phyloP scores from a whole-genome alignment of 2,329 filamentous ascomycete species.

The Colletotrichum echinochloae region DNA sequence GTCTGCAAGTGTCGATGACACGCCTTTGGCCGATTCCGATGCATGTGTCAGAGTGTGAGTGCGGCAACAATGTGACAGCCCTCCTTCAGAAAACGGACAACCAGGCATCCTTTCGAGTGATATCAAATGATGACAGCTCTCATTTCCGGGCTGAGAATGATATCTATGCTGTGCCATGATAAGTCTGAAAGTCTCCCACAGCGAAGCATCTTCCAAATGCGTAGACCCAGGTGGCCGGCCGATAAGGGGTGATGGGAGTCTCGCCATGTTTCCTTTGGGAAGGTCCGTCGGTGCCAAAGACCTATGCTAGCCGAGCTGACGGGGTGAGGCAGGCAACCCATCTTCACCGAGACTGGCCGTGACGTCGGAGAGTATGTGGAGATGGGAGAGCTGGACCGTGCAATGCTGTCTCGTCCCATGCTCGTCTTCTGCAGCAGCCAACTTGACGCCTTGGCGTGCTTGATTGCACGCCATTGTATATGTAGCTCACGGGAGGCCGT shows the following conservation, averaged over 20 bases:
- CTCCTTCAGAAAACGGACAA: slow-evolving; percentile 5
- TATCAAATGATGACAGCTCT: slow-evolving; percentile 26
- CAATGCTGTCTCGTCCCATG: not conserved
- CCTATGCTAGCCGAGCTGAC: slow-evolving; percentile 30
- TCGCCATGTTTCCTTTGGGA: slow-evolving; percentile 35
- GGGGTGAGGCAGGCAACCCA: not conserved
- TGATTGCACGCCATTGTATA: not conserved
- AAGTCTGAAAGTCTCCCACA: slow-evolving; percentile 21
- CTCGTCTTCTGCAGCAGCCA: not conserved
- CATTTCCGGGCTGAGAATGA: not conserved
- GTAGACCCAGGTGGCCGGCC: slow-evolving; percentile 4
- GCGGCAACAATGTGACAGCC: slow-evolving; percentile 33
- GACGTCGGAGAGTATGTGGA: slow-evolving; percentile 3
- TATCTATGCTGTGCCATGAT: slow-evolving; percentile 11
- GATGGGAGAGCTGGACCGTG: not conserved
- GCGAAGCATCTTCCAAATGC: slow-evolving; percentile 22
- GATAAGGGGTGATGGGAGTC: slow-evolving; percentile 29
- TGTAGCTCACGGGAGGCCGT: not conserved
- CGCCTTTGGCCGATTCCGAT: slow-evolving; percentile 18
- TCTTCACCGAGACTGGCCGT: slow-evolving; percentile 23
- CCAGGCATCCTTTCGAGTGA: slow-evolving; percentile 21
- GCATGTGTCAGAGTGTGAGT: slow-evolving; percentile 2
- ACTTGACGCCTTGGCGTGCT: not conserved
- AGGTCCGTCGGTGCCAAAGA: slow-evolving; percentile 26
- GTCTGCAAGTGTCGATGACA: slow-evolving; percentile 26